Percentiles rank a stretch among this genome's conserved stretches.
Conservation (phyloP, 2,329 filamentous ascomycete genomes). For the Aspergillus eucalypticola region DNA sequence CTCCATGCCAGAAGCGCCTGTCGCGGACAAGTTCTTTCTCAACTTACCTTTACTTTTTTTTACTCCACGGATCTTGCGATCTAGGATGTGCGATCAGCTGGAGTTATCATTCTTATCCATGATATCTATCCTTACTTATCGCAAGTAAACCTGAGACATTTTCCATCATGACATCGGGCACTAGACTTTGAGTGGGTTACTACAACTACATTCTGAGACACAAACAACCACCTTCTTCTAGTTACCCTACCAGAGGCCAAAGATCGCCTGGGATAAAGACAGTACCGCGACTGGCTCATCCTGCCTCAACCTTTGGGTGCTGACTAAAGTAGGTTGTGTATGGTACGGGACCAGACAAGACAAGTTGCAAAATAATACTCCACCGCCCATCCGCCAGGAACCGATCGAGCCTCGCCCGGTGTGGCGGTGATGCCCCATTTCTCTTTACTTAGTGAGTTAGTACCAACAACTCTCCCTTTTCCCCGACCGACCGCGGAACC, state of each 20-base stretch:
- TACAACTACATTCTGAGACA: neutral
- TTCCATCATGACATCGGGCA: neutral
- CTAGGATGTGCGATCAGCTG: neutral
- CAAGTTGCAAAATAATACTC: neutral
- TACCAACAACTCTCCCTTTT: neutral
- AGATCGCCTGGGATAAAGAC: neutral
- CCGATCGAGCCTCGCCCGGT: constrained; percentile 7
- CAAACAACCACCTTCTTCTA: neutral
- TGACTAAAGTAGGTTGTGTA: neutral
- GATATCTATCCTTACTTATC: neutral
- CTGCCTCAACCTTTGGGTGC: neutral
- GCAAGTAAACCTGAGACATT: neutral
- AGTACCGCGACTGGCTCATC: neutral
- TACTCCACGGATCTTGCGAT: neutral
- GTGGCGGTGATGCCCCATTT: neutral
- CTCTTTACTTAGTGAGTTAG: neutral
- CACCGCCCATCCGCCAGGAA: constrained; percentile 7
- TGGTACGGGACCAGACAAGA: neutral
- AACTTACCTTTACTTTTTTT: neutral
- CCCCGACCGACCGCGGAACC: too few species aligned
- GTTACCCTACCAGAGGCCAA: neutral
- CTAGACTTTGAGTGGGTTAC: neutral
- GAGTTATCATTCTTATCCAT: neutral
- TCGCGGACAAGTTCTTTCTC: neutral
- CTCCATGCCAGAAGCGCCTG: neutral